Evolutionary conservation across 2,329 filamentous ascomycete genomes (phyloP).

Genomic region (Teratosphaeriaceae sp.): DNA sequence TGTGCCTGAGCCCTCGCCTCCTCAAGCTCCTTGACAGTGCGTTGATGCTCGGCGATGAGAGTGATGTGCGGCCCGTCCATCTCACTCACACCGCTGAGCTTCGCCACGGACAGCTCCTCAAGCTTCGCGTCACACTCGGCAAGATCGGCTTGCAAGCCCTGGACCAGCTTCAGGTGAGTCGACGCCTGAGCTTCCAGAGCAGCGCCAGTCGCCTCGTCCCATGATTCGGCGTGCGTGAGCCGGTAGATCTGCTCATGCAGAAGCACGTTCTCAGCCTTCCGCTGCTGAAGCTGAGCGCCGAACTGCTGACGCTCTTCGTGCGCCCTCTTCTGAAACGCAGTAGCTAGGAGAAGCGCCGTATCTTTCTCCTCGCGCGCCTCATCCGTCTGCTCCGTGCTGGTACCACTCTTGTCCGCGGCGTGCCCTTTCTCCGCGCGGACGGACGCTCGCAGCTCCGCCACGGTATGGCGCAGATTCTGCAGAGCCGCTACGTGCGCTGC

Average conservation of each 20-base stretch:
- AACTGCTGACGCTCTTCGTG: not conserved
- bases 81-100: slow-evolving; percentile 1
- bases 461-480: no score
- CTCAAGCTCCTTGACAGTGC: not conserved
- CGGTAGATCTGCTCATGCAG: not conserved
- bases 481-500: no score
- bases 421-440: no score
- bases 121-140: slow-evolving; percentile 5
- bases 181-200: slow-evolving; percentile 2
- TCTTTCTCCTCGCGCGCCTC: slow-evolving; percentile 1
- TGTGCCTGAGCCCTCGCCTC: not conserved
- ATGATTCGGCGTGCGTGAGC: not conserved
- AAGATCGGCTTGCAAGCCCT: not conserved
- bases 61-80: slow-evolving; percentile 6
- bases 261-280: not conserved
- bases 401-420: not conserved
- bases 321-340: not conserved
- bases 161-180: not conserved
- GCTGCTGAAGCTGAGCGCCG: not conserved
- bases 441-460: no score
- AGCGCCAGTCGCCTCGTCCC: not conserved
- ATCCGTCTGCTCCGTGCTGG: not conserved
- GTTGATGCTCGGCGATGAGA: slow-evolving; percentile 6
- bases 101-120: slow-evolving; percentile 1
- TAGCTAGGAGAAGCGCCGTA: slow-evolving; percentile 1